phyloP scores from a whole-genome alignment of 768 basidiomycete species.

The Rhodotorula kratochvilovae region DNA sequence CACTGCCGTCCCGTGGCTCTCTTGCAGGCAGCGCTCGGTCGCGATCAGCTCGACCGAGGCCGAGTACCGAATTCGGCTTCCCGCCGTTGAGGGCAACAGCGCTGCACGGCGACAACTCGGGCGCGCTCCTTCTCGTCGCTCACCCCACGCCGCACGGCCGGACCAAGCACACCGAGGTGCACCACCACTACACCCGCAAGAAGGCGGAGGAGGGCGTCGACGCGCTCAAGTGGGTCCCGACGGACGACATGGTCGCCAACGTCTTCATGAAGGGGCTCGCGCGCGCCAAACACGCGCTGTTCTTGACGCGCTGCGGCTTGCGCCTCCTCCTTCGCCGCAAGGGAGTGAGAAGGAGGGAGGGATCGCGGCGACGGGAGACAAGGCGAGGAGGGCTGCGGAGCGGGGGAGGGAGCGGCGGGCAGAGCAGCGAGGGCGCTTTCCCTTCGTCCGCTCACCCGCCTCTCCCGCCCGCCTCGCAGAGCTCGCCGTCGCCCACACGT shows the following conservation, averaged over 20 bases:
- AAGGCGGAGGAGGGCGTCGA: conserved; percentile 30
- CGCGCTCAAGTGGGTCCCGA: conserved; percentile 26
- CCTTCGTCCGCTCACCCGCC: too few relatives aligned
- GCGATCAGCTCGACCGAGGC: not conserved
- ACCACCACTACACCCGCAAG: conserved; percentile 47
- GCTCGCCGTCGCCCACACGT: too few relatives aligned
- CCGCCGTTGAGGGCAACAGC: not conserved
- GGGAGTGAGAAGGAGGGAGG: not conserved
- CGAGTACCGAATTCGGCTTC: conserved; percentile 20
- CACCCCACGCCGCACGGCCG: conserved; percentile 34
- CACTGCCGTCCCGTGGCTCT: not conserved
- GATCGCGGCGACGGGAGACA: too few relatives aligned
- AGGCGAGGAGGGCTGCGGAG: too few relatives aligned
- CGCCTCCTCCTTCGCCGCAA: not conserved
- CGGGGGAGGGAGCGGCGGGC: too few relatives aligned
- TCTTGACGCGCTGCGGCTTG: not conserved
- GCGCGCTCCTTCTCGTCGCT: conserved; percentile 18
- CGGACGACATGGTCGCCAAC: conserved; percentile 41
- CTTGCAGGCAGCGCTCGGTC: not conserved
- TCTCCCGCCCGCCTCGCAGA: too few relatives aligned
- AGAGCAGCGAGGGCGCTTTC: too few relatives aligned
- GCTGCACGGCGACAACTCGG: conserved; percentile 11
- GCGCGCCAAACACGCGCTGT: conserved; percentile 38
- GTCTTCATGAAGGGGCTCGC: conserved; percentile 46
- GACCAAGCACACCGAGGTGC: conserved; percentile 50